phyloP scores from a whole-genome alignment of 495 filamentous ascomycete genomes.

The Podospora pseudoanserina region DNA sequence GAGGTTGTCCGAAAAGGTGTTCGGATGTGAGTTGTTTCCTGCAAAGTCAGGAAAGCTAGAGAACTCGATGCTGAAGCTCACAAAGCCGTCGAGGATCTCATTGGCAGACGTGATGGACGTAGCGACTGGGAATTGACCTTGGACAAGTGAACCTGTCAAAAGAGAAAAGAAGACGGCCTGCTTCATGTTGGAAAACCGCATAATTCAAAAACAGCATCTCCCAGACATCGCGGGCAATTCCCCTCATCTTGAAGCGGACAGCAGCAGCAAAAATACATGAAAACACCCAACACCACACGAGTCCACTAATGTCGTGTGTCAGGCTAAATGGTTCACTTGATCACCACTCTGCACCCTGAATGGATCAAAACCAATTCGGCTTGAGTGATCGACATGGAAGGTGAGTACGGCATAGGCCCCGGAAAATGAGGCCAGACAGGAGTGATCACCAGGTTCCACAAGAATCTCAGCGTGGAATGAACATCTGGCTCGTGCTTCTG shows the following conservation, averaged over 20 bases:
- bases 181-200: not conserved
- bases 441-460: not conserved
- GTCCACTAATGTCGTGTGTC: not conserved
- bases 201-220: slow-evolving; percentile 2
- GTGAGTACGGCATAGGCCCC: not conserved
- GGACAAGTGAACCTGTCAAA: not conserved
- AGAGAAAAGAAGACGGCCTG: slow-evolving; percentile 8
- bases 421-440: not conserved
- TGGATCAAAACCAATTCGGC: not conserved
- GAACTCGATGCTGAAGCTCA: slow-evolving; percentile 60
- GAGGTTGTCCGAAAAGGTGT: slow-evolving; percentile 56
- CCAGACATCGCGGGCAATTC: not conserved
- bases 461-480: not conserved
- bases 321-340: not conserved
- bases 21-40: slow-evolving; percentile 50
- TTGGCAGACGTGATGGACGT: slow-evolving; percentile 22
- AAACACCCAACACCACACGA: not conserved
- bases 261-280: not conserved
- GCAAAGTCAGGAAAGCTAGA: slow-evolving; percentile 61
- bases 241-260: not conserved
- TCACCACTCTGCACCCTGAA: not conserved
- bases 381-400: not conserved
- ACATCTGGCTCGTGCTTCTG: not conserved
- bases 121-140: slow-evolving; percentile 18
- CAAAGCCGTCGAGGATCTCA: slow-evolving; percentile 49